Conservation (phyloP, 2,329 filamentous ascomycete species). For the Chrysoporthe austroafricana region DNA sequence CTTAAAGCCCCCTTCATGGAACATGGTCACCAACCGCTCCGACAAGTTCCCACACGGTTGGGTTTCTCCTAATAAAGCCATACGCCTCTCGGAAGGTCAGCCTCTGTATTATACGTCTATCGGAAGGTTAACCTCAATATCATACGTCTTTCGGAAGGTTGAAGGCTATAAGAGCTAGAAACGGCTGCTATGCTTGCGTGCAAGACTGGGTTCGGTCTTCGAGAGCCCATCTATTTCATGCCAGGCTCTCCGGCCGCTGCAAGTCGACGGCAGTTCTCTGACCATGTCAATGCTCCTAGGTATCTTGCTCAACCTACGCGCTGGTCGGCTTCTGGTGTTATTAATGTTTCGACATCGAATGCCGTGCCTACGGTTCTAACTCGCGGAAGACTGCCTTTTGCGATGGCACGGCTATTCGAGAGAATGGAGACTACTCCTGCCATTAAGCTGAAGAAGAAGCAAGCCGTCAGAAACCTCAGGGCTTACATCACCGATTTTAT, state of each 20-base stretch:
- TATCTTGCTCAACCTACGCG: neutral
- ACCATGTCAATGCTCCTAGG: neutral
- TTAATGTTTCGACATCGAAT: neutral
- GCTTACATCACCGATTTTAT: neutral
- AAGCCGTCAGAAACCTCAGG: slow-evolving; percentile 1
- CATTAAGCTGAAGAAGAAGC: slow-evolving; percentile 13
- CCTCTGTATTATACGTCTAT: no score
- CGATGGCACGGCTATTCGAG: slow-evolving; percentile 11
- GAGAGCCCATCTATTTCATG: neutral
- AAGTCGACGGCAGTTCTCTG: neutral
- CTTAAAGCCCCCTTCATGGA: neutral
- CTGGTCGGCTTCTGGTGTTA: neutral
- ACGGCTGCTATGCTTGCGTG: neutral
- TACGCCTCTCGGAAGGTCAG: no score
- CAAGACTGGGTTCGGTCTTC: neutral
- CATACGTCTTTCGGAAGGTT: neutral
- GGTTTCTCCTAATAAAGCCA: neutral
- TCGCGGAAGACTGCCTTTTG: slow-evolving; percentile 10
- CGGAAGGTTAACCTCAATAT: no score
- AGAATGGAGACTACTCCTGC: neutral
- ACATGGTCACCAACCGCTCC: neutral
- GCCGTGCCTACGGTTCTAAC: neutral
- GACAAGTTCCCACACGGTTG: neutral
- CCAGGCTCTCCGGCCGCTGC: neutral
- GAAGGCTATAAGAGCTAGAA: neutral